Conservation (phyloP, 139 green algal species). For the Gonium pectorale region DNA sequence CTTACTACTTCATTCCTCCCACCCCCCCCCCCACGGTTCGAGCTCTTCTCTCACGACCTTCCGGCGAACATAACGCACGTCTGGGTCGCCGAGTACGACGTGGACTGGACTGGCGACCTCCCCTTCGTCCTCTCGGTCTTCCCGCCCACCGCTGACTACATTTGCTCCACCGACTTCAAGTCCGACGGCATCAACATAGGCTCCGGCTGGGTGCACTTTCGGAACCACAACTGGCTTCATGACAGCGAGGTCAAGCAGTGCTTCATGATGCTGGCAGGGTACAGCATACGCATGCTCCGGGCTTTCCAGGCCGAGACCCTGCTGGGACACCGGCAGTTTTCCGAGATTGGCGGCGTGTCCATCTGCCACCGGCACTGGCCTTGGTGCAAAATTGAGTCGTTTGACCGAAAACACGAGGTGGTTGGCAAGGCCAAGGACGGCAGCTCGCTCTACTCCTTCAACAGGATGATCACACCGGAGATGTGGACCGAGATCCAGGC, state of each 20-base stretch:
- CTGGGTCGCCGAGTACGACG: slow-evolving; percentile 14
- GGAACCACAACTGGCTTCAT: not conserved
- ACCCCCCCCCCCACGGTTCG: not conserved
- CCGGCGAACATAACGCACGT: not conserved
- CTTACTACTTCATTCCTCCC: too few species aligned
- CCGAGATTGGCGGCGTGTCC: not conserved
- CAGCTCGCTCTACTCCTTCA: not conserved
- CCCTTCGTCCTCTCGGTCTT: not conserved
- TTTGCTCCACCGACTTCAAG: not conserved
- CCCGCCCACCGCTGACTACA: not conserved
- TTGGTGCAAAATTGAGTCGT: not conserved
- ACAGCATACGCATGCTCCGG: slow-evolving; percentile 1
- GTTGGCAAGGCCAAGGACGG: not conserved
- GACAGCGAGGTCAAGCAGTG: not conserved
- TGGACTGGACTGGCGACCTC: not conserved
- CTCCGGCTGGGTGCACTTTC: not conserved
- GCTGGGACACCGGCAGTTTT: not conserved
- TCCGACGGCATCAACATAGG: not conserved
- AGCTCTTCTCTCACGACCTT: not conserved
- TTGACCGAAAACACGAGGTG: not conserved
- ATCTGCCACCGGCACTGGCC: not conserved
- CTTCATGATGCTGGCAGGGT: not conserved
- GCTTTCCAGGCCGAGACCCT: not conserved
- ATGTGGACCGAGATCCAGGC: not conserved
- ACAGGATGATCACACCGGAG: not conserved